Percentiles rank a stretch among this genome's conserved stretches.
These are phyloP conservation scores for Drosera capensis DNA, from an alignment of 148 eudicot genomes.

Conservation along the genomic window DNA sequence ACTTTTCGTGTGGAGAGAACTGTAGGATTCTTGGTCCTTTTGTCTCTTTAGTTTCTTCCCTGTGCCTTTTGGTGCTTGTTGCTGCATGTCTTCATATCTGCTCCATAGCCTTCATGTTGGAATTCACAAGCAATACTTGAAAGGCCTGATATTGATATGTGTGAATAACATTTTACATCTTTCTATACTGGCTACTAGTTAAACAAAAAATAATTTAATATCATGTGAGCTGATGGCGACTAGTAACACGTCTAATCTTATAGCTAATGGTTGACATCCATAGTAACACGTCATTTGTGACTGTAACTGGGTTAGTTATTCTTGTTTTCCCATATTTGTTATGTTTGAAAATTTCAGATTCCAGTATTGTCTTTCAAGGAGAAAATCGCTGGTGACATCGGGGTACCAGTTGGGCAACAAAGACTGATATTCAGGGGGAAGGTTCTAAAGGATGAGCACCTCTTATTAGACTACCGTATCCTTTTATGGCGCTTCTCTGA, in stretches of 20 bases:
- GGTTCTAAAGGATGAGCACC: conserved; percentile 79
- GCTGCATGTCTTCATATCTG: not conserved
- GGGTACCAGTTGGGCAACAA: conserved; percentile 76
- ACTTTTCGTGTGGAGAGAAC: conserved; percentile 46
- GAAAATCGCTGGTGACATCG: conserved; percentile 59
- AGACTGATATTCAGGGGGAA: conserved; percentile 87
- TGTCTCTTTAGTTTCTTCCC: not conserved
- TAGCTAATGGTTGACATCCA: not conserved
- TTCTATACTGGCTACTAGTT: no score
- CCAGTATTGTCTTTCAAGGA: conserved; percentile 62
- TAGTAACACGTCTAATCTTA: no score
- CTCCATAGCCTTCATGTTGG: no score
- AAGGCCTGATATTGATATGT: no score
- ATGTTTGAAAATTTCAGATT: conserved; percentile 34
- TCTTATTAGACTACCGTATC: conserved; percentile 84
- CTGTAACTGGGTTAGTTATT: not conserved
- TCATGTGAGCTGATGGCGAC: no score
- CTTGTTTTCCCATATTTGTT: not conserved
- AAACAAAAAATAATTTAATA: no score
- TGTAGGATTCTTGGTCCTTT: conserved; percentile 18
- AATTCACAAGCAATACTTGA: no score
- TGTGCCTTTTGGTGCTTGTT: not conserved
- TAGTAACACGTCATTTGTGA: not conserved
- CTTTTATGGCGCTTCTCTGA: conserved; percentile 10
- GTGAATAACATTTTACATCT: no score